Base-by-base conservation (phyloP, 345 rosid species). In the Eutrema japonicum region DNA sequence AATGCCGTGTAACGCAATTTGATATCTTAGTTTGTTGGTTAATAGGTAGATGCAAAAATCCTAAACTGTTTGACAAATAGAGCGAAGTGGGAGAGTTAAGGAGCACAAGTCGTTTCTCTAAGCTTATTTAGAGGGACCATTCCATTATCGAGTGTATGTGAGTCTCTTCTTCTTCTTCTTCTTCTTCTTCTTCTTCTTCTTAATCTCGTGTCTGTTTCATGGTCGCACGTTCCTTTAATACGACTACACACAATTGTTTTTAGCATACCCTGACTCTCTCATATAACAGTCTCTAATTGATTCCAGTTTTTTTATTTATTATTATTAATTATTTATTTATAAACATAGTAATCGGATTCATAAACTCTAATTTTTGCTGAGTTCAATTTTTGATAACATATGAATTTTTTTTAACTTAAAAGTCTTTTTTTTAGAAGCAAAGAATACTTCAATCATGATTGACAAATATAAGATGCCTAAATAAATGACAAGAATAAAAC, bases 21-120 rank as follows among this genome's bases (percentile, higher is more conserved):
- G 16, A 6, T 45, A n/a, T 18, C 22, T 18, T 18, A 18, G 22
- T 18, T 18, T 18, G 45, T 65, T 48, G 16, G 46, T 50, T 49
- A 36, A 22, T 26, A 48, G 8, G 27, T 40, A 27, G n/a, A 51
- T 66, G 71, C 38, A 52, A 51, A 66, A 51, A 38, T 8, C 27
- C 49, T 6, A 43, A 37, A 66, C 3, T 12, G 49, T 66, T 56
- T 51, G 59, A 51, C 36, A 66, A 37, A 47, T n/a, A 58, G 18
- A 72, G 52, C 13, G 37, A 53, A 47, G 71, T 73, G 56, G 71
- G 62, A 47, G 71, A 55, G 71, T 73, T 73, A 73, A 73, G 77
- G 77, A 54, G 49, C 52, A 64, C 77, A 73, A 73, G 57, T 73
- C 64, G 46, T 66, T 64, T 53, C 54, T 64, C 38, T 43, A 69